A percentile compares a stretch with the other conserved stretches of the same genome.
Conservation (phyloP, 2,329 filamentous ascomycete genomes). For the Colletotrichum sp. region DNA sequence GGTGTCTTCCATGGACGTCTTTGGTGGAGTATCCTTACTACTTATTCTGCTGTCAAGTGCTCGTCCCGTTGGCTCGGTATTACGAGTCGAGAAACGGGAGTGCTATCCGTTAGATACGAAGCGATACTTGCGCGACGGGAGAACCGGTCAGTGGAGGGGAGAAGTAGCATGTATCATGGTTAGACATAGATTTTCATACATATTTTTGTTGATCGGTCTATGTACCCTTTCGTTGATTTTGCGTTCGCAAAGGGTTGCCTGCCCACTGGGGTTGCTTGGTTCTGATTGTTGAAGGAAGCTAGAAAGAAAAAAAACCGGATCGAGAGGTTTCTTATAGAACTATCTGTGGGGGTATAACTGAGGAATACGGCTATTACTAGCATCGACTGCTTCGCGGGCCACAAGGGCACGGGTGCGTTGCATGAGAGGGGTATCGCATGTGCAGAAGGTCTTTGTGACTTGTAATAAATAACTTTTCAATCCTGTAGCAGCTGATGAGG, state of each 20-base stretch:
- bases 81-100: too few relatives aligned
- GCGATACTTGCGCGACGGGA: background rate
- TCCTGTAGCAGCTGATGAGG: background rate
- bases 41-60: background rate
- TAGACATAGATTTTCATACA: accelerated
- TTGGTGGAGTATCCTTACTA: background rate
- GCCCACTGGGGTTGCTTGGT: too few relatives aligned
- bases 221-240: background rate
- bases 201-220: background rate
- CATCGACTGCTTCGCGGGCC: background rate
- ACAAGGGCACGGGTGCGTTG: background rate
- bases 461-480: background rate
- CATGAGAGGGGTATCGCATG: background rate
- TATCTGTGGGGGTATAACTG: too few relatives aligned
- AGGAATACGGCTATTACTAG: too few relatives aligned
- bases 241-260: background rate
- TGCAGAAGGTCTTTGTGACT: background rate
- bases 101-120: background rate
- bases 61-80: accelerated
- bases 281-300: background rate
- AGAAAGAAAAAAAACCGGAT: accelerated
- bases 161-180: background rate
- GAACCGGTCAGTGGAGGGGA: background rate
- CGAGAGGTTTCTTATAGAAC: background rate
- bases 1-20: background rate